Evolutionary conservation across 495 filamentous ascomycete genomes (phyloP).

Genomic region (Neurospora sp.): DNA sequence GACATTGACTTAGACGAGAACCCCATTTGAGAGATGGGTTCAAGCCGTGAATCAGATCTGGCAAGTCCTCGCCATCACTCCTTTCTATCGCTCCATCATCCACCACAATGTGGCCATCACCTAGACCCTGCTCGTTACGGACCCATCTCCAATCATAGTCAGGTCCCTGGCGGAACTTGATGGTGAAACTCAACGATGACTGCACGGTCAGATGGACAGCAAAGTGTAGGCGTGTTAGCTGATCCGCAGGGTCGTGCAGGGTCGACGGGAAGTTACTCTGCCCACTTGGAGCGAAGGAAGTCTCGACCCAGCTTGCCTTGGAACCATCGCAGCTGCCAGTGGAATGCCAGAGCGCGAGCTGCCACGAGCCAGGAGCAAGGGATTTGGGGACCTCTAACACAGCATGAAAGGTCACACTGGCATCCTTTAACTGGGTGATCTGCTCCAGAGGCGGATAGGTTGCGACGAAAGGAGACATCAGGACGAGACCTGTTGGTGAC

Average conservation of each 20-base stretch:
- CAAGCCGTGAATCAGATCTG: slow-evolving; percentile 49
- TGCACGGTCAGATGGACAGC: slow-evolving; percentile 30
- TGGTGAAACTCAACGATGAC: slow-evolving; percentile 54
- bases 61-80: slow-evolving; percentile 33
- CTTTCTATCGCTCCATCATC: slow-evolving; percentile 15
- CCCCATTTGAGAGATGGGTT: slow-evolving; percentile 49
- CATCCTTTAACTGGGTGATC: slow-evolving; percentile 46
- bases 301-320: slow-evolving; percentile 37
- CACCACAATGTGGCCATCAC: slow-evolving; percentile 56
- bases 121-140: slow-evolving; percentile 47
- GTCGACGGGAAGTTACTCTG: slow-evolving; percentile 23
- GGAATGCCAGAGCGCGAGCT: slow-evolving; percentile 71
- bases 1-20: slow-evolving; percentile 52
- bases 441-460: slow-evolving; percentile 61
- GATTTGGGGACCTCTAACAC: slow-evolving; percentile 56
- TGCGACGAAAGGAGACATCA: slow-evolving; percentile 23
- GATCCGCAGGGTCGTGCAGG: slow-evolving; percentile 25
- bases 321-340: slow-evolving; percentile 21
- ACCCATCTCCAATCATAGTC: slow-evolving; percentile 65
- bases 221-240: slow-evolving; percentile 34
- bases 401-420: slow-evolving; percentile 52
- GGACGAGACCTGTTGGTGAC: background rate
- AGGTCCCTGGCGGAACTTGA: slow-evolving; percentile 55
- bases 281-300: slow-evolving; percentile 28
- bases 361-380: slow-evolving; percentile 51